These are phyloP conservation scores for Colletotrichum brevisporum DNA, from an alignment of 2,329 filamentous ascomycete genomes.

Conservation along the genomic window DNA sequence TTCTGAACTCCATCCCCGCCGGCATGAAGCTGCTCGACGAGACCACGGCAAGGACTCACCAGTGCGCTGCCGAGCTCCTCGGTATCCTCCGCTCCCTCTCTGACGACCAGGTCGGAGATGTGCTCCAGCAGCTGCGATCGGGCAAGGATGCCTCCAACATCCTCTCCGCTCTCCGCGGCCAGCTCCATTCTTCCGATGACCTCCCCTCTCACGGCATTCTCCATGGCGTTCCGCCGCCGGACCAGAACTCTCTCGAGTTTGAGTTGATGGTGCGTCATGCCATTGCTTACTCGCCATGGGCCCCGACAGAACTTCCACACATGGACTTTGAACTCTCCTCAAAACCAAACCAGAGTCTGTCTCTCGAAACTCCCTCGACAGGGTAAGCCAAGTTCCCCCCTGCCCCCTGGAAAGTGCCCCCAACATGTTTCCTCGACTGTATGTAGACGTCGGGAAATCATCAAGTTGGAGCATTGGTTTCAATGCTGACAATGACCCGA, in stretches of 20 bases:
- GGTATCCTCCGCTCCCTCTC: conserved; percentile 16
- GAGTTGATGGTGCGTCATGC: conserved; percentile 31
- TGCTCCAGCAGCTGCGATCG: conserved; percentile 21
- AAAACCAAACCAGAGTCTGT: not conserved
- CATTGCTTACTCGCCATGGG: conserved; percentile 29
- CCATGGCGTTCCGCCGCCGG: conserved; percentile 8
- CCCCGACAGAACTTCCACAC: conserved; percentile 19
- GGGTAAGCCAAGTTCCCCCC: conserved; percentile 2
- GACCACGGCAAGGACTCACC: conserved; percentile 8
- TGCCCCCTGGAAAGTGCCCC: not conserved
- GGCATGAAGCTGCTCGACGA: conserved; percentile 26
- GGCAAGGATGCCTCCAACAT: conserved; percentile 20
- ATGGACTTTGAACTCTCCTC: not conserved
- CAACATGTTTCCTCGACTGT: no score
- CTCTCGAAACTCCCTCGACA: conserved; percentile 1
- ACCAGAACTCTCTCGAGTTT: conserved; percentile 28
- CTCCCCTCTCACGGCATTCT: not conserved
- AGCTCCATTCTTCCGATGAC: conserved; percentile 3
- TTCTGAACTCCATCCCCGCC: conserved; percentile 28
- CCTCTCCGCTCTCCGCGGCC: conserved; percentile 4
- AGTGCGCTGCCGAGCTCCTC: conserved; percentile 19
- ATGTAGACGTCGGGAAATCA: no score
- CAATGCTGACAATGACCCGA: not conserved
- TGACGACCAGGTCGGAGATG: conserved; percentile 15
- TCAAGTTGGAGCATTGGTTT: no score